These are phyloP conservation scores for Fonsecaea erecta DNA, from an alignment of 2,329 filamentous ascomycete genomes.

Conservation along the genomic window DNA sequence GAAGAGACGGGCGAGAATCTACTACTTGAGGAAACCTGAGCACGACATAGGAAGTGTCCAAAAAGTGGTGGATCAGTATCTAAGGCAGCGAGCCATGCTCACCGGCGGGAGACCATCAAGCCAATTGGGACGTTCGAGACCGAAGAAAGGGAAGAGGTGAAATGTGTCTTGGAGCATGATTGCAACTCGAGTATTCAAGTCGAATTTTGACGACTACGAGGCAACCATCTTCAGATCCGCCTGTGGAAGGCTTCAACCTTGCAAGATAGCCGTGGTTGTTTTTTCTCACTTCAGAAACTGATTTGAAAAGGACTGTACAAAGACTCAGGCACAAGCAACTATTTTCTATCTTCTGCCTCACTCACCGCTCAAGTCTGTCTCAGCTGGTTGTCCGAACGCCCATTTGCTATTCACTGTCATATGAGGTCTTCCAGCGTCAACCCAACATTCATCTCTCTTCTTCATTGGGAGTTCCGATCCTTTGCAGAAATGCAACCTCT, in stretches of 20 bases:
- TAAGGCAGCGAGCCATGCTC: conserved; percentile 57
- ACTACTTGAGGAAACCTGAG: conserved; percentile 83
- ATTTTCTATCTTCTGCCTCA: background rate
- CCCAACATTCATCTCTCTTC: background rate
- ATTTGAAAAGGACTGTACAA: background rate
- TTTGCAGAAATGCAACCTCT: no score
- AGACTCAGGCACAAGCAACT: background rate
- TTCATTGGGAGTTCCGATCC: no score
- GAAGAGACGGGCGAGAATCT: conserved; percentile 83
- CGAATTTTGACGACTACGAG: background rate
- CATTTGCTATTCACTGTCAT: background rate
- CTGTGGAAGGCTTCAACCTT: conserved; percentile 4
- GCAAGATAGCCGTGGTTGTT: conserved; percentile 2
- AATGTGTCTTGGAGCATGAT: background rate
- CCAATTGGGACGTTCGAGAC: conserved; percentile 18
- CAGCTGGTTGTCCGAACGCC: background rate
- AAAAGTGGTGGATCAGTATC: conserved; percentile 72
- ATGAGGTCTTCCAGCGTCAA: background rate
- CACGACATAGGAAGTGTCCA: conserved; percentile 89
- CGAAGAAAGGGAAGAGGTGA: conserved; percentile 32
- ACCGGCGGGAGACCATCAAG: conserved; percentile 38
- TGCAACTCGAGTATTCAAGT: background rate
- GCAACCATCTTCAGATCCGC: background rate
- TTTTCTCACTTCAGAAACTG: no score
- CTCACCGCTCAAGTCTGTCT: background rate